Evolutionary conservation across 345 rosid species (phyloP).

Genomic region (Turritis glabra): DNA sequence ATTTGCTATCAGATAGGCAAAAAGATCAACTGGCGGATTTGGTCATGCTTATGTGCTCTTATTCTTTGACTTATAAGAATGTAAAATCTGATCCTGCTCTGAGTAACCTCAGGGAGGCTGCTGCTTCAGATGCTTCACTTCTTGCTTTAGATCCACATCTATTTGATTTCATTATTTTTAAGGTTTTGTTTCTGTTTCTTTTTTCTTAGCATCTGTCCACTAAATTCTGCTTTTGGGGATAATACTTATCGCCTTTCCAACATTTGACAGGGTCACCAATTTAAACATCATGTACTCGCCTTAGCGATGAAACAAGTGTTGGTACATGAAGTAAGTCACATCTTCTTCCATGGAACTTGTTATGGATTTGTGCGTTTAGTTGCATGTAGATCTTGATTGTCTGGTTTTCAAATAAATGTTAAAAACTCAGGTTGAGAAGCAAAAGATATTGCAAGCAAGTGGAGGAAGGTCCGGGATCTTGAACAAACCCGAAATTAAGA

Average conservation of each 20-base stretch:
- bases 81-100: conserved; percentile 49
- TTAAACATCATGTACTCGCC: conserved; percentile 62
- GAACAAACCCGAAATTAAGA: conserved; percentile 41
- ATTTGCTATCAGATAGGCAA: conserved; percentile 74
- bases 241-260: conserved; percentile 34
- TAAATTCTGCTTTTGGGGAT: not conserved
- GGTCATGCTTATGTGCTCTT: conserved; percentile 71
- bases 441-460: conserved; percentile 74
- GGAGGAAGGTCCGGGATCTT: conserved; percentile 46
- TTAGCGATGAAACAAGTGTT: conserved; percentile 80
- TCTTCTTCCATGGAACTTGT: conserved; percentile 1
- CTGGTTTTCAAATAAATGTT: not conserved
- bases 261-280: conserved; percentile 57
- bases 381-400: conserved; percentile 11
- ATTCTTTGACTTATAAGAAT: conserved; percentile 70
- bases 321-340: conserved; percentile 73
- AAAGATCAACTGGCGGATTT: conserved; percentile 64
- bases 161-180: conserved; percentile 64
- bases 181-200: conserved; percentile 52
- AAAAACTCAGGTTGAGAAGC: conserved; percentile 72
- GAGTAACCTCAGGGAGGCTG: conserved; percentile 47
- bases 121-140: conserved; percentile 48
- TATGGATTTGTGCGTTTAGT: not conserved
- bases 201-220: conserved; percentile 14
- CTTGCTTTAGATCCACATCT: conserved; percentile 80